Evolutionary conservation across 352 stramenopile species (phyloP), one percentile per base, ranked within the genome.

Genomic region (Globisporangium radiosum): DNA sequence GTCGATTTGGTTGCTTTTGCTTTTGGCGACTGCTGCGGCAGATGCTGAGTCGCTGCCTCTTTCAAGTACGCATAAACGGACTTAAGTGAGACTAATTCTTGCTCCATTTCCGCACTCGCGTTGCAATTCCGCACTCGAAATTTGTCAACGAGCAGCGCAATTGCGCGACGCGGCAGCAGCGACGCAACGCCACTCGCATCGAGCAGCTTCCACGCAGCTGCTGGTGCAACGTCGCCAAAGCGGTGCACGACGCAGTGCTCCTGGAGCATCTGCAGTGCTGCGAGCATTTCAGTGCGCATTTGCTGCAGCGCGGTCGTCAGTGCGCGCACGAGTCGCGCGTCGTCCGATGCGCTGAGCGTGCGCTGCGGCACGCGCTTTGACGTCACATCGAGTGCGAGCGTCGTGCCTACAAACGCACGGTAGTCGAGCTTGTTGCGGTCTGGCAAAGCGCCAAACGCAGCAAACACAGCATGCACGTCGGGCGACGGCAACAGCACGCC

Each of bases 201-300:
- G 62, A 86, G 75, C n/a, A 81, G 57, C 49, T 73, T 75, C 72
- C 76, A 85, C 11, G 85, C 52, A 37, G 62, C 70, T 1, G 61
- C 56, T 6, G 65, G 54, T 0, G 59, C 37, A 37, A 85, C 66
- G 9, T 73, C 63, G 7, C 47, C 57, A 58, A 85, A 79, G 8
- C 68, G 66, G 25, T 80, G 69, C 15, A 83, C 59, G 4, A 85
- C 68, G 37, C 78, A 88, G 47, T 80, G 80, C 55, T 86, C 78
- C 48, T 78, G 63, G 15, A 88, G 72, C 3, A 72, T 54, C 5
- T 58, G 50, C 43, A 77, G 65, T 4, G 72, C 65, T 10, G 59
- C 45, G 19, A 74, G 65, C 25, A 85, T 70, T 7, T 65, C 60
- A 0, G 62, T 47, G n/a, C 59, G 44, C 7, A 73, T 83, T 15